A percentile compares a stretch with the other conserved stretches of the same genome.
These are phyloP conservation scores for Tetrahymena malaccensis DNA, from an alignment of 73 alveolate genomes.

Conservation along the genomic window DNA sequence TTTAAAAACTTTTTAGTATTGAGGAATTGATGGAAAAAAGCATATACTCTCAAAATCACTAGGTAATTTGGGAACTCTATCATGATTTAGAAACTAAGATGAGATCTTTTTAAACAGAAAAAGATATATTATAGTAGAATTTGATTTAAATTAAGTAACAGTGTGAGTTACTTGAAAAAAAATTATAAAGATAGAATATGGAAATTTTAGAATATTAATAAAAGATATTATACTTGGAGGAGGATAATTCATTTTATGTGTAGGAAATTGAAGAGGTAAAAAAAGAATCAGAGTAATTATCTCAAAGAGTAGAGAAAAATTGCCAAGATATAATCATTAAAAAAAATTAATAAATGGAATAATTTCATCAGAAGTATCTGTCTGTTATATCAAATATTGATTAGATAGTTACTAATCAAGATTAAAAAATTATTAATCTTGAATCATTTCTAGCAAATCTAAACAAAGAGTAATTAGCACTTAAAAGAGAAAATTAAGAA, in stretches of 20 bases:
- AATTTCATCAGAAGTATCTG: background rate
- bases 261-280: background rate
- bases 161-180: background rate
- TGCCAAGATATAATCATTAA: background rate
- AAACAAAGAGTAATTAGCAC: background rate
- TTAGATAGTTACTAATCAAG: background rate
- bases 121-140: background rate
- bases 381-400: background rate
- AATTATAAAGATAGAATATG: background rate
- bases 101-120: background rate
- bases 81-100: background rate
- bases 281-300: background rate
- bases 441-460: background rate
- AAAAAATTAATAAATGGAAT: background rate
- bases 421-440: background rate
- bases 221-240: background rate
- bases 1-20: background rate
- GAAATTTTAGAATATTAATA: background rate
- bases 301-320: background rate
- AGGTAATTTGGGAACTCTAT: background rate
- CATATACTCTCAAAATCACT: background rate
- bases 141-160: background rate
- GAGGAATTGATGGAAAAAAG: background rate
- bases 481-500: background rate
- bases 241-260: background rate